Conservation (phyloP, 192 early-diverging fungal species). For the Coemansia sp. region DNA sequence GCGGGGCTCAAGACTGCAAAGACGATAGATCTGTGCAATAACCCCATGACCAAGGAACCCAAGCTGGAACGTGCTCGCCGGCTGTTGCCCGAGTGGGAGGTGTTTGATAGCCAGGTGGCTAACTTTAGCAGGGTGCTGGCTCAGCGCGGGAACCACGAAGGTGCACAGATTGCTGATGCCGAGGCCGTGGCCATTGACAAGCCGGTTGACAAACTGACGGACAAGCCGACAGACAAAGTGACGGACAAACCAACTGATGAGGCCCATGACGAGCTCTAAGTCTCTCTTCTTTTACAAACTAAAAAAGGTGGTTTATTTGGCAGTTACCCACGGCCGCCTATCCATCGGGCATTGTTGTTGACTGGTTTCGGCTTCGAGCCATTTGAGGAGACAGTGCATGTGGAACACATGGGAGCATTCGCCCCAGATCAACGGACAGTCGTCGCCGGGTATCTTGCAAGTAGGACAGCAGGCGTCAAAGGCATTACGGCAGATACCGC, state of each 20-base stretch:
- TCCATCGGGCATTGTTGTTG: conserved; percentile 86
- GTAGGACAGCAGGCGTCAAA: conserved; percentile 83
- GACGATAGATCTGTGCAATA: conserved; percentile 99
- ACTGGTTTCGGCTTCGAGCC: conserved; percentile 64
- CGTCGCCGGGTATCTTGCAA: conserved; percentile 82
- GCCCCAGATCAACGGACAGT: conserved; percentile 84
- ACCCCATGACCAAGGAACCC: conserved; percentile 97
- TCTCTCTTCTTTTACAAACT: background rate
- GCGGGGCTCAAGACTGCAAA: conserved; percentile 75
- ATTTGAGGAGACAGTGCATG: conserved; percentile 86
- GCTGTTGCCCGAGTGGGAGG: conserved; percentile 91
- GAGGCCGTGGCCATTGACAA: conserved; percentile 35
- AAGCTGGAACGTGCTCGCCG: conserved; percentile 90
- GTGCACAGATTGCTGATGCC: conserved; percentile 36
- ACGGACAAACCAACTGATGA: background rate
- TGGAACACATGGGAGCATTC: conserved; percentile 91
- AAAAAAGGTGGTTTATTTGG: conserved; percentile 9
- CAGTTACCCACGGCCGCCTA: conserved; percentile 64
- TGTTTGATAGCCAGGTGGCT: conserved; percentile 68
- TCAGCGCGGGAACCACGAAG: conserved; percentile 30
- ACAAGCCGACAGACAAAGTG: background rate
- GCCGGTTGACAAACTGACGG: background rate
- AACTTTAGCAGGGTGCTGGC: conserved; percentile 36
- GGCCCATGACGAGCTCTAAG: conserved; percentile 35
- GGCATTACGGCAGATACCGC: conserved; percentile 82